These are phyloP conservation scores for Trametes cinnabarina DNA, from an alignment of 768 basidiomycete species.

Conservation along the genomic window DNA sequence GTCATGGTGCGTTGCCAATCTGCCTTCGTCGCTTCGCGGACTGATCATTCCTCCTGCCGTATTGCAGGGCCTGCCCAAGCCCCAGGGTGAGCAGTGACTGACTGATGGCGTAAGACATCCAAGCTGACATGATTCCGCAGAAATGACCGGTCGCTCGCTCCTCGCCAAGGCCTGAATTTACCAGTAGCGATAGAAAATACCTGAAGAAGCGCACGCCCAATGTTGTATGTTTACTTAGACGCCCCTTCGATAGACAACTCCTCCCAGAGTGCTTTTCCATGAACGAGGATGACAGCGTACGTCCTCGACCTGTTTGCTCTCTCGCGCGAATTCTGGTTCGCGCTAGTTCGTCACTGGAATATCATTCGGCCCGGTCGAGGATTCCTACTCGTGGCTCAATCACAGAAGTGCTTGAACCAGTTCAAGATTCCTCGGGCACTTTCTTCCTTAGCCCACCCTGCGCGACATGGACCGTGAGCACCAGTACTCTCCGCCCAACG, in stretches of 20 bases:
- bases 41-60: neutral
- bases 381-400: neutral
- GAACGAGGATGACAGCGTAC: too few relatives aligned
- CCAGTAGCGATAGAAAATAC: conserved; percentile 1
- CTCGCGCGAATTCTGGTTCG: too few relatives aligned
- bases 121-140: conserved; percentile 16
- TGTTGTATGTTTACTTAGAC: conserved; percentile 10
- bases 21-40: neutral
- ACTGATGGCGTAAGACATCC: neutral
- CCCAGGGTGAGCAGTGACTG: conserved; percentile 50
- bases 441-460: conserved; percentile 24
- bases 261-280: too few relatives aligned
- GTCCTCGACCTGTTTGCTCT: too few relatives aligned
- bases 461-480: neutral
- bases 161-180: conserved; percentile 23
- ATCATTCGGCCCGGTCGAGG: too few relatives aligned
- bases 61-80: conserved; percentile 57
- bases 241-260: neutral
- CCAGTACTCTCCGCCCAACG: too few relatives aligned
- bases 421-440: conserved; percentile 16
- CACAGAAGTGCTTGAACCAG: conserved; percentile 19
- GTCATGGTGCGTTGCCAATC: conserved; percentile 49
- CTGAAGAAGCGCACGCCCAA: conserved; percentile 1
- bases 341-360: too few relatives aligned
- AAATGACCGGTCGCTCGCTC: conserved; percentile 32